These are phyloP conservation scores for Candida labiduridarum DNA, from an alignment of 1,139 yeast species.

Conservation along the genomic window DNA sequence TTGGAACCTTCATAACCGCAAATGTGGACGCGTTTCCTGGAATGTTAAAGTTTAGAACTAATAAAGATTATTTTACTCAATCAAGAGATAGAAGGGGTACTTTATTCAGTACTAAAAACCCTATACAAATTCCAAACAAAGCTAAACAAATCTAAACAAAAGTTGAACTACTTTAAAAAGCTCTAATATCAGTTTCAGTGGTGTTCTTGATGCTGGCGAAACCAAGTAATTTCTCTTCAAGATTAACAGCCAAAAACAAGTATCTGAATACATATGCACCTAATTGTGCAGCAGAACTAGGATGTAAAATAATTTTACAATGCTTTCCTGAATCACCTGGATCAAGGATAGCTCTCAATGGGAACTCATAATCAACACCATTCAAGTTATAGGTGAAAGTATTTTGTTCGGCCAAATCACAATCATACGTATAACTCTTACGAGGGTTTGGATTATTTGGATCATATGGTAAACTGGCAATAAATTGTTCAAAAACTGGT, in stretches of 20 bases:
- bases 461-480: slow-evolving; percentile 7
- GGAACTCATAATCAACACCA: slow-evolving; percentile 1
- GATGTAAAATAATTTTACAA: background rate
- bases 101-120: no score
- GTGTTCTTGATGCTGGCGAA: slow-evolving; percentile 7
- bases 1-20: no score
- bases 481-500: slow-evolving; percentile 1
- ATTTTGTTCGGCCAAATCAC: slow-evolving; percentile 1
- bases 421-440: background rate
- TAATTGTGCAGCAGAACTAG: slow-evolving; percentile 1
- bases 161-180: background rate
- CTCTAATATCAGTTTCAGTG: slow-evolving; percentile 4
- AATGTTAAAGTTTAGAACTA: no score
- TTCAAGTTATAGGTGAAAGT: slow-evolving; percentile 4
- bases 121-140: no score
- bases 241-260: slow-evolving; percentile 6
- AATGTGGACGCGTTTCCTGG: no score
- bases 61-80: no score
- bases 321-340: background rate
- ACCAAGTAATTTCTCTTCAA: slow-evolving; percentile 4
- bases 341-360: background rate
- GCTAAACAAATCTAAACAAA: no score
- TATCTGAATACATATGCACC: slow-evolving; percentile 8
- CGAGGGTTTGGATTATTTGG: background rate
- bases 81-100: no score